A percentile compares a stretch with the other conserved stretches of the same genome.
Conservation (phyloP, 2,329 filamentous ascomycete genomes). For the Colletotrichum incanum region DNA sequence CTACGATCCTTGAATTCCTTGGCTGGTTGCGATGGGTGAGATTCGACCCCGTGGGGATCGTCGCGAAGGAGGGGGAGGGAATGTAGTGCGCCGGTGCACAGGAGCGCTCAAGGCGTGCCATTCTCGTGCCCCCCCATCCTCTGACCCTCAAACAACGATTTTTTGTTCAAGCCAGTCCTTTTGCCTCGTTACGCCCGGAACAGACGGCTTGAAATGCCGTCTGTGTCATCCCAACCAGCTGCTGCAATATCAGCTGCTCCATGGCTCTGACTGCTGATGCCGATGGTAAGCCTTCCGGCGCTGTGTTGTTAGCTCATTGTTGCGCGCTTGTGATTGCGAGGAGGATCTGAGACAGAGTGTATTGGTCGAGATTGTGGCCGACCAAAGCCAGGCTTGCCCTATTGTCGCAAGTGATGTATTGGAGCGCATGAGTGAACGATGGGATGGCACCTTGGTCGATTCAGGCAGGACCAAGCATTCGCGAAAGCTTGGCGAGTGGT, state of each 20-base stretch:
- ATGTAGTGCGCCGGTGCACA: not conserved
- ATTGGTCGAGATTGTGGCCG: not conserved
- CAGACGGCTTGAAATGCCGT: conserved; percentile 8
- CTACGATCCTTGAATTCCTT: conserved; percentile 7
- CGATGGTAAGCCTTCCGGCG: not conserved
- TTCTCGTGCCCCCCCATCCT: not conserved
- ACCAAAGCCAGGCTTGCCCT: conserved; percentile 4
- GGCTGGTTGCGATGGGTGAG: conserved; percentile 6
- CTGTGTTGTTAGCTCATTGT: not conserved
- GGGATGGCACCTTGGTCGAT: conserved; percentile 28
- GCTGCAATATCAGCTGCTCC: not conserved
- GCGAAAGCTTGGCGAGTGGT: conserved; percentile 20
- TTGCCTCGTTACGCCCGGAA: not conserved
- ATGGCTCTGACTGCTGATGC: not conserved
- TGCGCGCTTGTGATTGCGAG: not conserved
- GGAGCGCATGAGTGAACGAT: conserved; percentile 23
- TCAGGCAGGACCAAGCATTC: conserved; percentile 27
- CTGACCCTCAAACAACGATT: not conserved
- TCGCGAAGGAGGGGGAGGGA: conserved; percentile 1
- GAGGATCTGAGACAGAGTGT: conserved; percentile 8
- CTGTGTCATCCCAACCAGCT: not conserved
- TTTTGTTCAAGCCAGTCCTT: not conserved
- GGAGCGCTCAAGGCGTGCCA: conserved; percentile 8
- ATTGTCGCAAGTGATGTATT: conserved; percentile 9
- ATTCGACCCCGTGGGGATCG: conserved; percentile 23